Base-by-base conservation (phyloP, 2,329 filamentous ascomycete species). In the Zasmidium citrigriseum region DNA sequence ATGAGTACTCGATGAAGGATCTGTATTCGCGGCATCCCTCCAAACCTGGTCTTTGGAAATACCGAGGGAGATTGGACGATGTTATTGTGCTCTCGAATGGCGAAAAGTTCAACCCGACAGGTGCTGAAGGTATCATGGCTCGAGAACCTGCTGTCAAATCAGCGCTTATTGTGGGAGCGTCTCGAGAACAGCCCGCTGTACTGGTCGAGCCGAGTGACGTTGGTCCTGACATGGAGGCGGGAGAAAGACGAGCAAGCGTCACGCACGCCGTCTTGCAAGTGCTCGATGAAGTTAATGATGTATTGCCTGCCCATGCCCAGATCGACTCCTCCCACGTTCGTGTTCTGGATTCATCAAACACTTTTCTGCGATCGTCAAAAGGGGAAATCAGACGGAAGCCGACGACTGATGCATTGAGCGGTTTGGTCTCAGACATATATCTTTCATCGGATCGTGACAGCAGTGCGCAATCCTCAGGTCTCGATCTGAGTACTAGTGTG, bases 1-100 rank as follows among this genome's bases (percentile, higher is more conserved):
- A 58, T 14, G 49, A 47, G 27, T 53, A 49, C n/a, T 24, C 27
- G 2, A 48, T 49, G 45, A 58, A 53, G 25, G 55, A 58, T 22
- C 22, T 58, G 20, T 58, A 48, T 27, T 25, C 23, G 12, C 25
- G 49, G n/a, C 49, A 58, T 34, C 41, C 49, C 11, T n/a, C 41
- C 3, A 58, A 58, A 21, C 55, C 55, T 3, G 55, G 23, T 16
- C 27, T 27, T 10, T 58, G 55, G 55, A 54, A 47, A 34, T 58
- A 47, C 23, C 47, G 47, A 50, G 49, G 49, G 9, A 52, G 49
- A 16, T 38, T 9, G 12, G 49, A 52, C 25, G 49, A 52, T 52
- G n/a, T 52, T 9, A 20, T 52, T 3, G 49, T 52, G 25, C 25
- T 52, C 18, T 24, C 49, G 2, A 52, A 14, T 38, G 49, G 49